Base-by-base conservation (phyloP, 495 filamentous ascomycete species). In the Parachaetomium inaequale region DNA sequence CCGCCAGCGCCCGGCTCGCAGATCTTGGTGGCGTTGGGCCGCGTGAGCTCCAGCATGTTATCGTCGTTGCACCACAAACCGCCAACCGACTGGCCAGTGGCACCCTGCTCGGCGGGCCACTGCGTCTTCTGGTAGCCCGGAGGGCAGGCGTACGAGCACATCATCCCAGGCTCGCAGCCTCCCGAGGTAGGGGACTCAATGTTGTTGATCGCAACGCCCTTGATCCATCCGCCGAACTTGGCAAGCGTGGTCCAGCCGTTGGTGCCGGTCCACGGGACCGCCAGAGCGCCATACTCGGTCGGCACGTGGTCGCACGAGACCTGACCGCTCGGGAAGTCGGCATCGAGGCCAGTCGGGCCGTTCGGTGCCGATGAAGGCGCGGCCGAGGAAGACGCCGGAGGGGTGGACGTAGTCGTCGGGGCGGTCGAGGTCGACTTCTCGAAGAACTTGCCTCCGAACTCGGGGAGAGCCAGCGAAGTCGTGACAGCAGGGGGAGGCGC, bases 81-180 rank as follows among this genome's bases (percentile, higher is more conserved):
- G 75, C 94, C 94, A 47, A 96, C 82, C 40, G 92, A 96, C 78
- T 98, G 88, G 34, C 88, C 88, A 51, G 88, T 91, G 43, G 75
- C 67, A 40, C 94, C 95, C 79, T 98, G 94, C 31, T 82, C 28
- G 62, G 68, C 56, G 38, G 95, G 94, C 92, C 92, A 98, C 75
- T 98, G 93, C 42, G 87, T 83, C 83, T 97, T 97, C 68, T 93
- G 87, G 79, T 92, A 97, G 56, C 93, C 93, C 49, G 87, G 70
- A 7, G 94, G 93, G 79, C 94, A 98, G 55, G 89, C 90, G 69
- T 98, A 98, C 6, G 93, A 96, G 82, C 94, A 97, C 78, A 91
- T 89, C 47, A 80, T 76, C 42, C 85, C 87, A 10, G 79, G 71
- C 26, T 64, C 72, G 75, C 91, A 92, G 52, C 72, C 66, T 53